Evolutionary conservation across 2,329 filamentous ascomycete genomes (phyloP).

Genomic region (Proliferodiscus dingleyae): DNA sequence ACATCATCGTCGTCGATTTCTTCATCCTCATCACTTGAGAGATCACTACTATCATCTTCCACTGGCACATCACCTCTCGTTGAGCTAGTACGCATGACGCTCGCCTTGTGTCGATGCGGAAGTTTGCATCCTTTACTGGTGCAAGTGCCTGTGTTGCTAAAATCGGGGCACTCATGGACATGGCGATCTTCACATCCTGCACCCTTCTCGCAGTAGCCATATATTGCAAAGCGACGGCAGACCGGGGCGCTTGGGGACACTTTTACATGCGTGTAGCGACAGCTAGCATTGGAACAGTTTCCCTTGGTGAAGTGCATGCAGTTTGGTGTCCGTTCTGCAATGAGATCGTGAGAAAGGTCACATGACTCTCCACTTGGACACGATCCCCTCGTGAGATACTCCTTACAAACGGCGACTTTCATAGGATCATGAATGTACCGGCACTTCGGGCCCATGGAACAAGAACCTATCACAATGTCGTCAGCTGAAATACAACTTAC

Average conservation of each 20-base stretch:
- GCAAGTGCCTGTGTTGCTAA: slow-evolving; percentile 85
- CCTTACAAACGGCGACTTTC: slow-evolving; percentile 88
- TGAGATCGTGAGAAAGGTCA: slow-evolving; percentile 85
- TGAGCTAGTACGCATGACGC: slow-evolving; percentile 64
- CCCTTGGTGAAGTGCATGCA: slow-evolving; percentile 89
- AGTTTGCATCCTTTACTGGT: slow-evolving; percentile 76
- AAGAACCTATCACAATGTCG: slow-evolving; percentile 61
- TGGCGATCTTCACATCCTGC: slow-evolving; percentile 74
- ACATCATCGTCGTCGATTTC: slow-evolving; percentile 69
- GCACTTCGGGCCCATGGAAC: slow-evolving; percentile 75
- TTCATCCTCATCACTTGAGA: slow-evolving; percentile 71
- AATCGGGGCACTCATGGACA: slow-evolving; percentile 90
- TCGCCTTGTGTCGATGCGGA: slow-evolving; percentile 82
- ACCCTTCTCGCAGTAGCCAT: slow-evolving; percentile 87
- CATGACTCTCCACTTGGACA: slow-evolving; percentile 76
- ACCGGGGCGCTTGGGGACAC: slow-evolving; percentile 73
- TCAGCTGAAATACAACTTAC: slow-evolving; percentile 28
- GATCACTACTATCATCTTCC: slow-evolving; percentile 57
- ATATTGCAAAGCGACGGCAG: slow-evolving; percentile 76
- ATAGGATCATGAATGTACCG: slow-evolving; percentile 76
- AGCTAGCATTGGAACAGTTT: slow-evolving; percentile 81
- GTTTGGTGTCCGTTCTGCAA: slow-evolving; percentile 75
- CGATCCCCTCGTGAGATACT: slow-evolving; percentile 72
- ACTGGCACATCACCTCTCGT: slow-evolving; percentile 36
- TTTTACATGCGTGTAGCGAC: slow-evolving; percentile 80